Percentiles rank a stretch among this genome's conserved stretches.
Evolutionary conservation across 176 grass and related monocot genomes (phyloP).

Genomic region (Carex cristatella): DNA sequence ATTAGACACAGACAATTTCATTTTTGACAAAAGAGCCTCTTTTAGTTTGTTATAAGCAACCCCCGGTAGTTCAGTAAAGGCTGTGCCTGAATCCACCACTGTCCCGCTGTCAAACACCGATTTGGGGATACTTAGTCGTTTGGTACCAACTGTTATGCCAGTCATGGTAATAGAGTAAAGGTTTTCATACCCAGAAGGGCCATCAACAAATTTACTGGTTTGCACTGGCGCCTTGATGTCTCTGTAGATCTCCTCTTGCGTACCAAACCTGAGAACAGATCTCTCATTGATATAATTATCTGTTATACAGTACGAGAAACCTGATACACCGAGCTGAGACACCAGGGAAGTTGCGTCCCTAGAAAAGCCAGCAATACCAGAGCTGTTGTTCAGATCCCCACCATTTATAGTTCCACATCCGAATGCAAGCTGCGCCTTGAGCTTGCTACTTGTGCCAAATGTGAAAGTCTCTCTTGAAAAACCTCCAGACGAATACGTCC

Average conservation of each 20-base stretch:
- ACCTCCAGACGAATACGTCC: conserved; percentile 33
- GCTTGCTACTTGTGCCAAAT: conserved; percentile 28
- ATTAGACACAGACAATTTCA: conserved; percentile 30
- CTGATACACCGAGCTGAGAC: conserved; percentile 45
- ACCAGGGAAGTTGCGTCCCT: conserved; percentile 44
- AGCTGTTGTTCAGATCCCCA: conserved; percentile 44
- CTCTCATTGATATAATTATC: conserved; percentile 8
- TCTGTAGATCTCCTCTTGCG: conserved; percentile 30
- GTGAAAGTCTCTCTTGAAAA: conserved; percentile 52
- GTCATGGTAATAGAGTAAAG: conserved; percentile 54
- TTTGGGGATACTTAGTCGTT: conserved; percentile 35
- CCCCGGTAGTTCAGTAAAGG: conserved; percentile 31
- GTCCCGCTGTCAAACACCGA: conserved; percentile 41
- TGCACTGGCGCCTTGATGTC: conserved; percentile 18
- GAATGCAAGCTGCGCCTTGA: conserved; percentile 32
- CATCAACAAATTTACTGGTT: conserved; percentile 34
- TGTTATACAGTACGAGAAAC: conserved; percentile 74
- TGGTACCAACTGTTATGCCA: conserved; percentile 52
- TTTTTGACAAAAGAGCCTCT: conserved; percentile 27
- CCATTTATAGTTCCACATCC: conserved; percentile 50
- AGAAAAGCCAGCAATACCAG: conserved; percentile 63
- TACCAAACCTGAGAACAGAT: conserved; percentile 49
- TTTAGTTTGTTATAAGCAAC: conserved; percentile 29
- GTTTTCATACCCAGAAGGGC: conserved; percentile 8
- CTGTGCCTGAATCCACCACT: conserved; percentile 65